Evolutionary conservation across 495 filamentous ascomycete genomes (phyloP).

Genomic region (Penicillium manginii): DNA sequence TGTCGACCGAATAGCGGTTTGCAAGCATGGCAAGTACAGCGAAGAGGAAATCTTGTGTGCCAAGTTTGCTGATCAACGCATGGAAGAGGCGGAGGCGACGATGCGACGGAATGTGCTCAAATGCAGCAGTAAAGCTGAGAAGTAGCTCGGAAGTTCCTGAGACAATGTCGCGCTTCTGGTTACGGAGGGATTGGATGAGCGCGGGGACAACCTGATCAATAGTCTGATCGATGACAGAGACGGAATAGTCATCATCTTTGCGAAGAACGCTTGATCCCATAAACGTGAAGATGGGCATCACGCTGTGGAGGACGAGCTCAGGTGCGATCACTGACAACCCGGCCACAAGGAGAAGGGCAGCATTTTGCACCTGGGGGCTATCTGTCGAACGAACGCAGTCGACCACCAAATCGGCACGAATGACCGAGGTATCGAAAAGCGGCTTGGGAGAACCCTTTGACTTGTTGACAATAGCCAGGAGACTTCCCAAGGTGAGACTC

Average conservation of each 20-base stretch:
- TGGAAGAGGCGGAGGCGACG: slow-evolving; percentile 79
- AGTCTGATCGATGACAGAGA: slow-evolving; percentile 83
- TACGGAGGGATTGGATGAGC: slow-evolving; percentile 81
- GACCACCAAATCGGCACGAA: slow-evolving; percentile 85
- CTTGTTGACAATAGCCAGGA: slow-evolving; percentile 76
- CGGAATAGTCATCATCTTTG: slow-evolving; percentile 93
- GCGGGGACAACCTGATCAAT: slow-evolving; percentile 89
- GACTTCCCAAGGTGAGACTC: slow-evolving; percentile 72
- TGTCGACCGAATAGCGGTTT: slow-evolving; percentile 47
- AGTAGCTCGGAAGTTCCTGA: slow-evolving; percentile 83
- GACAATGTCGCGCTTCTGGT: slow-evolving; percentile 74
- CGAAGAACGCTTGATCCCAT: slow-evolving; percentile 87
- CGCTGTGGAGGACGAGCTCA: slow-evolving; percentile 87
- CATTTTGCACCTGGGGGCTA: slow-evolving; percentile 89
- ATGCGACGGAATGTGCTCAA: slow-evolving; percentile 89
- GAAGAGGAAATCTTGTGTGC: slow-evolving; percentile 72
- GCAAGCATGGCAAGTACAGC: slow-evolving; percentile 52
- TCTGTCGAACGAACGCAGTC: slow-evolving; percentile 87
- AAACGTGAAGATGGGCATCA: slow-evolving; percentile 99
- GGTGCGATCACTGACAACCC: slow-evolving; percentile 81
- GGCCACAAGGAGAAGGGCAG: slow-evolving; percentile 85
- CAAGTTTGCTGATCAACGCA: slow-evolving; percentile 77
- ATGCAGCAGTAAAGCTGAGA: slow-evolving; percentile 90
- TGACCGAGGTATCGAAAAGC: slow-evolving; percentile 71
- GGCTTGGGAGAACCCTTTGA: slow-evolving; percentile 63